Percentiles rank a stretch among this genome's conserved stretches.
These are phyloP conservation scores for Camptophora hylomeconis DNA, from an alignment of 2,329 filamentous ascomycete genomes.

Conservation along the genomic window DNA sequence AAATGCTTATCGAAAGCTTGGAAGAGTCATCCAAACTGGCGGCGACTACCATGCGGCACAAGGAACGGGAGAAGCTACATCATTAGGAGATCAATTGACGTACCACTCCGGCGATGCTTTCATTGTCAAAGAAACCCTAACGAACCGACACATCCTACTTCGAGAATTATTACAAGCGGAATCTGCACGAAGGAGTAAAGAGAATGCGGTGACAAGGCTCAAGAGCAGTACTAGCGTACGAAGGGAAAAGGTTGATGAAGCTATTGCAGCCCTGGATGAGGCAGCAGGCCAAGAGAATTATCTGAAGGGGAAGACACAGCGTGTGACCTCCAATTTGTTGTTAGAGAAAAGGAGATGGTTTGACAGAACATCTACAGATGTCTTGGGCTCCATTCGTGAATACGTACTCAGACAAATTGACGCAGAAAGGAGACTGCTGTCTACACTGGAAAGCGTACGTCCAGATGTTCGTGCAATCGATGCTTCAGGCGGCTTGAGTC, in stretches of 20 bases:
- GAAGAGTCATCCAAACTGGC: slow-evolving; percentile 81
- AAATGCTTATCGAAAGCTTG: slow-evolving; percentile 87
- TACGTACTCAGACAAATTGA: slow-evolving; percentile 93
- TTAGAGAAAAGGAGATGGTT: slow-evolving; percentile 89
- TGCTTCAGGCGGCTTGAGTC: slow-evolving; percentile 73
- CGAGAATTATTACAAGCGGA: slow-evolving; percentile 89
- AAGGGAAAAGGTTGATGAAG: slow-evolving; percentile 93
- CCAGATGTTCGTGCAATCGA: slow-evolving; percentile 91
- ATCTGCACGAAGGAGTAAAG: slow-evolving; percentile 66
- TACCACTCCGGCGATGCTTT: slow-evolving; percentile 94
- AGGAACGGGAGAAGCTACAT: slow-evolving; percentile 90
- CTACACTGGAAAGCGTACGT: slow-evolving; percentile 83
- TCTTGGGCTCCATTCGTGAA: slow-evolving; percentile 73
- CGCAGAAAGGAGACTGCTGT: slow-evolving; percentile 79
- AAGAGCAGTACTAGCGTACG: slow-evolving; percentile 78
- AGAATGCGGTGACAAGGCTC: slow-evolving; percentile 75
- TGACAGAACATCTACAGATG: slow-evolving; percentile 67
- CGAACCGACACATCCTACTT: slow-evolving; percentile 90
- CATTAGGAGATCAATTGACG: slow-evolving; percentile 80
- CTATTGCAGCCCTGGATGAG: slow-evolving; percentile 81
- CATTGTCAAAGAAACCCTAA: slow-evolving; percentile 95
- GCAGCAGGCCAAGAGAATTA: slow-evolving; percentile 70
- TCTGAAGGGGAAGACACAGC: slow-evolving; percentile 70
- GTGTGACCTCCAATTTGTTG: slow-evolving; percentile 79
- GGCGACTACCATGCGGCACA: slow-evolving; percentile 95